Conservation (phyloP, 306 rosid genomes). For the Inga leiocalycina region DNA sequence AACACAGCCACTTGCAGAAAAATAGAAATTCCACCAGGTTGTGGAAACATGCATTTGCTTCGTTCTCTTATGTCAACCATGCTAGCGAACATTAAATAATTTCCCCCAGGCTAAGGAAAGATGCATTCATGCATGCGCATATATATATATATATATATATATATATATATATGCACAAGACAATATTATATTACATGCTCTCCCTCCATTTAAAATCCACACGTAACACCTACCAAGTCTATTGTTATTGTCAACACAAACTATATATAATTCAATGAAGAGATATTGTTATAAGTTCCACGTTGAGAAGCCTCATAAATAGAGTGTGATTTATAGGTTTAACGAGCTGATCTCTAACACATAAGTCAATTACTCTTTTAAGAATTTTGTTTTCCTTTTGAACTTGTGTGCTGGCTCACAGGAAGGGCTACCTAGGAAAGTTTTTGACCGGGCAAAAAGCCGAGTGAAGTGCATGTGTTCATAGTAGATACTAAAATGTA, state of each 20-base stretch:
- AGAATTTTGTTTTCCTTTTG: background rate
- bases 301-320: accelerated
- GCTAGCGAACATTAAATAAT: background rate
- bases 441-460: no score
- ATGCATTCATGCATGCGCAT: no score
- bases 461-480: no score
- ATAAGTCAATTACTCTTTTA: no score
- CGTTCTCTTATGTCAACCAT: background rate
- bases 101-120: background rate
- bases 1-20: background rate
- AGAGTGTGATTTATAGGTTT: no score
- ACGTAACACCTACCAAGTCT: background rate
- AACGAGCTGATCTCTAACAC: no score
- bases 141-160: background rate
- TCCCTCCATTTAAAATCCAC: background rate
- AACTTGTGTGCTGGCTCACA: background rate
- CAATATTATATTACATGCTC: background rate
- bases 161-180: background rate
- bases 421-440: no score
- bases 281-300: no score
- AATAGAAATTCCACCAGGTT: background rate
- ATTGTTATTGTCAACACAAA: background rate
- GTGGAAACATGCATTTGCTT: background rate
- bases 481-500: no score
- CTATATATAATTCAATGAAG: background rate